These are phyloP conservation scores for Sclerotinia glacialis DNA, from an alignment of 2,329 filamentous ascomycete species.

Conservation along the genomic window DNA sequence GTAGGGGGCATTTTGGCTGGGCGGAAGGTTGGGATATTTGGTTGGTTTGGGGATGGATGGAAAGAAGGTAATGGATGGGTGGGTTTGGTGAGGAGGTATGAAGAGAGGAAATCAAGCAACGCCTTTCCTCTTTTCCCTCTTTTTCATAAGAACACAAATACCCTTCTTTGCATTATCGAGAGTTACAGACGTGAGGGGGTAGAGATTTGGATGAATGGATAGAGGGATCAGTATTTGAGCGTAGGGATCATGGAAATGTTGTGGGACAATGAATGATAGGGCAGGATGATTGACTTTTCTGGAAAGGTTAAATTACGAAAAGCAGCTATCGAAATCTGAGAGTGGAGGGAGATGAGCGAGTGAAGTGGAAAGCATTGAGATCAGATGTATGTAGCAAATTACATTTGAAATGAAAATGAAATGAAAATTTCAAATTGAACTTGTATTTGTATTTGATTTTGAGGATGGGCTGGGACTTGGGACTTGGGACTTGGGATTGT, in stretches of 20 bases:
- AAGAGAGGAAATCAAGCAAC: neutral
- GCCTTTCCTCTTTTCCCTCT: neutral
- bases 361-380: neutral
- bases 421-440: too few relatives aligned
- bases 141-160: neutral
- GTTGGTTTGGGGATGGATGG: neutral
- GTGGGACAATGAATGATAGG: neutral
- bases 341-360: neutral
- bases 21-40: neutral
- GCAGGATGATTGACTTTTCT: neutral
- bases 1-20: neutral
- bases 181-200: neutral
- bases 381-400: neutral
- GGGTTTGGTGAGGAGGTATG: neutral
- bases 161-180: constrained; percentile 5
- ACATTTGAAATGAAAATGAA: neutral
- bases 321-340: neutral
- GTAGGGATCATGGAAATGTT: too few relatives aligned
- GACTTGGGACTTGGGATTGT: too few relatives aligned
- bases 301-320: neutral
- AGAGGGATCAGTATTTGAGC: neutral
- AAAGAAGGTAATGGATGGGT: neutral
- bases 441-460: neutral
- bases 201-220: neutral
- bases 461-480: neutral